These are phyloP conservation scores for Saturnispora serradocipensis DNA, from an alignment of 805 yeast species.

Conservation along the genomic window DNA sequence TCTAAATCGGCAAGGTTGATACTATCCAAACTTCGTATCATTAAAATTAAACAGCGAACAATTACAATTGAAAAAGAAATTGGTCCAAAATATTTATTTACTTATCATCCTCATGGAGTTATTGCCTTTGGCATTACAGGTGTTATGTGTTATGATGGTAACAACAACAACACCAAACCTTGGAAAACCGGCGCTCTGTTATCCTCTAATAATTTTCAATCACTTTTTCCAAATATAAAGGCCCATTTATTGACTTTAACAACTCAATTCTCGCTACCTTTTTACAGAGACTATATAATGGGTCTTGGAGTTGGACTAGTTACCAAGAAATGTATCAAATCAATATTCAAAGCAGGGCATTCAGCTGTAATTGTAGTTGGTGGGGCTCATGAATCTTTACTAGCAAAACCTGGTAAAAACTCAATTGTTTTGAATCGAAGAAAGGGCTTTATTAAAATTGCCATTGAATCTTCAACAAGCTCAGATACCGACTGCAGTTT, in stretches of 20 bases:
- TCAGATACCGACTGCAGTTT: background rate
- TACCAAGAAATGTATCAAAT: slow-evolving; percentile 58
- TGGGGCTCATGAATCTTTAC: slow-evolving; percentile 85
- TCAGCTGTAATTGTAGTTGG: slow-evolving; percentile 90
- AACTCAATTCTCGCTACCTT: slow-evolving; percentile 76
- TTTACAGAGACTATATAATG: slow-evolving; percentile 77
- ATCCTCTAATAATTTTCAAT: slow-evolving; percentile 33
- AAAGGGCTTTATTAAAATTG: slow-evolving; percentile 83
- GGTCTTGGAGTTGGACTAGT: slow-evolving; percentile 82
- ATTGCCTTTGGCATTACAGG: slow-evolving; percentile 70
- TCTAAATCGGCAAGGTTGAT: background rate
- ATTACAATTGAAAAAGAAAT: slow-evolving; percentile 25
- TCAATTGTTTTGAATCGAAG: slow-evolving; percentile 68
- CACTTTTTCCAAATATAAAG: slow-evolving; percentile 71
- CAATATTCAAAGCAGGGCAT: slow-evolving; percentile 52
- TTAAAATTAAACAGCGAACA: slow-evolving; percentile 2
- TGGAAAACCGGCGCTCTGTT: slow-evolving; percentile 7
- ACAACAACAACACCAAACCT: background rate
- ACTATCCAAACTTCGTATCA: background rate
- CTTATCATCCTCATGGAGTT: slow-evolving; percentile 95
- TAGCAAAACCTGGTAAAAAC: slow-evolving; percentile 52
- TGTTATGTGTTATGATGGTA: slow-evolving; percentile 1
- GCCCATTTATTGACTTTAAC: slow-evolving; percentile 70
- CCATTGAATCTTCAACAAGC: slow-evolving; percentile 43
- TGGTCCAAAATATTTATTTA: slow-evolving; percentile 78